Conservation (phyloP, 129 eudicot genomes). For the Pulicaria dysenterica region DNA sequence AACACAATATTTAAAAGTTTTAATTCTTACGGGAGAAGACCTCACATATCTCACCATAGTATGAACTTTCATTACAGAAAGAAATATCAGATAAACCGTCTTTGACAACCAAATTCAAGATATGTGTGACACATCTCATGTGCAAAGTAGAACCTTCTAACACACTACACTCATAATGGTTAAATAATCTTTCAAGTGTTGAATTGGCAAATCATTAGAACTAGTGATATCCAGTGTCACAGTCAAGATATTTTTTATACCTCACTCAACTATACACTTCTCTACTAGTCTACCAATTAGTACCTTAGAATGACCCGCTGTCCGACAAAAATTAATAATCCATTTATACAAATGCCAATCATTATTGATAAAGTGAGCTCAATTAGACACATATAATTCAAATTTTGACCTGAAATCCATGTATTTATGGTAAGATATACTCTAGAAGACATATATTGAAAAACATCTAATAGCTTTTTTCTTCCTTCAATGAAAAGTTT, state of each 20-base stretch:
- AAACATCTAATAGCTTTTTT: neutral
- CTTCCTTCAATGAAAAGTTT: neutral
- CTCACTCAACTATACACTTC: neutral
- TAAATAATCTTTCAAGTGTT: neutral
- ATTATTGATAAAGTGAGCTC: neutral
- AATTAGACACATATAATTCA: neutral
- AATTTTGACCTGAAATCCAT: neutral
- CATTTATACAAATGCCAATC: too few relatives aligned
- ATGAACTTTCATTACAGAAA: too few relatives aligned
- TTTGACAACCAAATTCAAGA: constrained; percentile 1
- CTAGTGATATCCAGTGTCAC: constrained; percentile 9
- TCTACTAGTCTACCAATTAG: too few relatives aligned
- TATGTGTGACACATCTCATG: constrained; percentile 9
- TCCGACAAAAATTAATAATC: neutral
- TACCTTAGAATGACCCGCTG: too few relatives aligned
- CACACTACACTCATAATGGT: constrained; percentile 10
- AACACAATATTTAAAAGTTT: too few relatives aligned
- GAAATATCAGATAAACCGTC: neutral
- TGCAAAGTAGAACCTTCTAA: neutral
- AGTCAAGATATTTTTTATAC: constrained; percentile 7
- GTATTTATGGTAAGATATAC: neutral
- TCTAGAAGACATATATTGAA: neutral
- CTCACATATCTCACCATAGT: too few relatives aligned
- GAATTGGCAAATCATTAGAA: neutral
- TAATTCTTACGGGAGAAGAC: too few relatives aligned